Base-by-base conservation (phyloP, 78 protist species). In the Dictyostelium intermedium region DNA sequence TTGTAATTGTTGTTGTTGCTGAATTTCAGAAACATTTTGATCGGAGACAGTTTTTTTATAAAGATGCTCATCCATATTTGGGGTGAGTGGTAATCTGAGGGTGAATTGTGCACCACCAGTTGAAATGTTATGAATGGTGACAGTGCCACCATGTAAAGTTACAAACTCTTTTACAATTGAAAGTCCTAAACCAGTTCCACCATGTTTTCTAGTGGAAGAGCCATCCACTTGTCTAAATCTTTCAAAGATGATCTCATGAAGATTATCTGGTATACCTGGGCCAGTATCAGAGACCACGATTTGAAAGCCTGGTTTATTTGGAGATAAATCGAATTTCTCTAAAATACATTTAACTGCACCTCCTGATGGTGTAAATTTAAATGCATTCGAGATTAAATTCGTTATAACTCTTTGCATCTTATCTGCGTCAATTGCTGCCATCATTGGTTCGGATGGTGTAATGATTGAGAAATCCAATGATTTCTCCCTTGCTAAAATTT, bases 181-280 rank as follows among this genome's bases (percentile, higher is more conserved):
- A 5, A 94, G 84, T 30, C 96, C 96, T 72, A 94, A 73, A 32
- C 96, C 96, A 34, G 96, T 84, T 0, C 96, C 96, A 47, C 92
- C 96, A 79, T 87, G 92, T 37, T 80, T 86, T 35, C 96, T 23
- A 0, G 91, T 61, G 2, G 37, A 47, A 1, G 84, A 77, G 2
- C 91, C 86, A 69, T 83, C 92, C 16, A 94, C 91, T 6, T 91
- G 86, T 43, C 92, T 27, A 70, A 94, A 94, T 5, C 96, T 45
- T 41, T 94, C 93, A 73, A 94, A 94, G n/a, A 94, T 73, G 32
- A 78, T 30, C 10, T 30, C 63, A 10, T 78, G 93, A 3, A 69
- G 34, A 35, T 83, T 45, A 5, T 61, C 91, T 4, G 93, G 92
- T 9, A 85, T 56, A 79, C 96, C 96, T 5, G 92, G 89, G 1